Conservation (phyloP, 805 yeast species). For the Starmerella scarabaei region DNA sequence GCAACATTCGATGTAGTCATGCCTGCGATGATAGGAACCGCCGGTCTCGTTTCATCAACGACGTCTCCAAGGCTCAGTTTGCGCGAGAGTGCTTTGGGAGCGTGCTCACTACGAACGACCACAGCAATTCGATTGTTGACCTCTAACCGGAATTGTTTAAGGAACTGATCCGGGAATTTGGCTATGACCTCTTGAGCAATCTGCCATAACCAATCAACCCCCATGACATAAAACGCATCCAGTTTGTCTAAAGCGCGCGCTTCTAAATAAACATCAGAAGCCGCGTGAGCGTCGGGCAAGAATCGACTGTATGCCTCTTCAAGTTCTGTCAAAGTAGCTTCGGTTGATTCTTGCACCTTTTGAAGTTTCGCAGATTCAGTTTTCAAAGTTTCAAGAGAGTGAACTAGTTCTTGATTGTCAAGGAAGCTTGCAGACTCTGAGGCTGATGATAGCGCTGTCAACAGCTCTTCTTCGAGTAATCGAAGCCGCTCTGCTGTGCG, state of each 20-base stretch:
- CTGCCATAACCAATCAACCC: slow-evolving; percentile 34
- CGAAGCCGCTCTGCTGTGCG: slow-evolving; percentile 45
- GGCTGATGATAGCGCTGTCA: slow-evolving; percentile 44
- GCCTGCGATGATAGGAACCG: slow-evolving; percentile 9
- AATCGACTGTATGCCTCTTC: slow-evolving; percentile 38
- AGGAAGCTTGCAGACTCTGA: slow-evolving; percentile 41
- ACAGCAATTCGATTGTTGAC: slow-evolving; percentile 2
- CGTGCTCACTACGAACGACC: slow-evolving; percentile 2
- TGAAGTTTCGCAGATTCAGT: slow-evolving; percentile 44
- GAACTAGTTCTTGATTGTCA: slow-evolving; percentile 49
- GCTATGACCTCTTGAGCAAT: slow-evolving; percentile 4
- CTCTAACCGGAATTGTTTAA: neutral
- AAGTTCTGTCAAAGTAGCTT: slow-evolving; percentile 41
- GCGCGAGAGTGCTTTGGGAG: neutral
- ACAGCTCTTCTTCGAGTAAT: slow-evolving; percentile 44
- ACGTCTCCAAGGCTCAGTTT: slow-evolving; percentile 1
- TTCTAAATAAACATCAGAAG: slow-evolving; percentile 39
- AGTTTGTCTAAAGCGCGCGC: slow-evolving; percentile 33
- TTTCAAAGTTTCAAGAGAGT: slow-evolving; percentile 53
- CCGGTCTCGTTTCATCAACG: slow-evolving; percentile 11
- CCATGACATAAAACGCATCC: slow-evolving; percentile 47
- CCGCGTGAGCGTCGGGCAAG: slow-evolving; percentile 41
- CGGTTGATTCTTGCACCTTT: slow-evolving; percentile 41
- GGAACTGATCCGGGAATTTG: slow-evolving; percentile 1
- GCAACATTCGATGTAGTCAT: slow-evolving; percentile 23